Percentiles rank a stretch among this genome's conserved stretches.
phyloP scores from a whole-genome alignment of 495 filamentous ascomycete genomes.

The Penicillium simplicissimum region DNA sequence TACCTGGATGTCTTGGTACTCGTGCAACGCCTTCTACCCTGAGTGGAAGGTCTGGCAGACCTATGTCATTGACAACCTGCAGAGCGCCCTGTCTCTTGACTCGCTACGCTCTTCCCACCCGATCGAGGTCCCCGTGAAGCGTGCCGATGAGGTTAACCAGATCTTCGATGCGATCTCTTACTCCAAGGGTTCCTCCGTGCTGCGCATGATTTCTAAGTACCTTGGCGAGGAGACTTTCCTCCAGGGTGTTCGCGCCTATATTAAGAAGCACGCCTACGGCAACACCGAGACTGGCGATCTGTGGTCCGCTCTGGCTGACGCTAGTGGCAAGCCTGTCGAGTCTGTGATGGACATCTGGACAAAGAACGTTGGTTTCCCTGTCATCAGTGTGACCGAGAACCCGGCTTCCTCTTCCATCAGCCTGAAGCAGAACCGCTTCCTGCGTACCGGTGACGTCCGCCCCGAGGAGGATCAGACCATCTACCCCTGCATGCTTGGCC shows the following conservation, averaged over 20 bases:
- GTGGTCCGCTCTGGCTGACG: slow-evolving; percentile 86
- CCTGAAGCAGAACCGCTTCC: slow-evolving; percentile 67
- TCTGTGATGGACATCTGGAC: slow-evolving; percentile 72
- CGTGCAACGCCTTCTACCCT: slow-evolving; percentile 76
- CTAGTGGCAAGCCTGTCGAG: slow-evolving; percentile 86
- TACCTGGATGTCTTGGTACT: slow-evolving; percentile 77
- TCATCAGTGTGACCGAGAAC: slow-evolving; percentile 62
- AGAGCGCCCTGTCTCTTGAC: slow-evolving; percentile 83
- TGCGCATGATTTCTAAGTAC: slow-evolving; percentile 97
- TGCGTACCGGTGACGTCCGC: slow-evolving; percentile 65
- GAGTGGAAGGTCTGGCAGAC: slow-evolving; percentile 99
- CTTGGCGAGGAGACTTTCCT: slow-evolving; percentile 92
- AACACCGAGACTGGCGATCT: slow-evolving; percentile 78
- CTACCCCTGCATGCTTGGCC: slow-evolving; percentile 61
- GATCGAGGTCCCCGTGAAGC: slow-evolving; percentile 95
- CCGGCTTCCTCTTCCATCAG: slow-evolving; percentile 44
- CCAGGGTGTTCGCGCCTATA: slow-evolving; percentile 86
- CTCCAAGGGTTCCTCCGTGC: slow-evolving; percentile 91
- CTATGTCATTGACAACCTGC: slow-evolving; percentile 88
- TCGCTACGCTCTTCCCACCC: slow-evolving; percentile 93
- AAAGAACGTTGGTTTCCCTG: slow-evolving; percentile 67
- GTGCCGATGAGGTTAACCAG: slow-evolving; percentile 94
- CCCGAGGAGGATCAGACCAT: slow-evolving; percentile 73
- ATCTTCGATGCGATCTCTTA: slow-evolving; percentile 99
- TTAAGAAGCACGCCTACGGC: slow-evolving; percentile 90